Percentiles rank a stretch among this genome's conserved stretches.
Conservation (phyloP, 345 rosid genomes). For the Capsella bursapastoris region DNA sequence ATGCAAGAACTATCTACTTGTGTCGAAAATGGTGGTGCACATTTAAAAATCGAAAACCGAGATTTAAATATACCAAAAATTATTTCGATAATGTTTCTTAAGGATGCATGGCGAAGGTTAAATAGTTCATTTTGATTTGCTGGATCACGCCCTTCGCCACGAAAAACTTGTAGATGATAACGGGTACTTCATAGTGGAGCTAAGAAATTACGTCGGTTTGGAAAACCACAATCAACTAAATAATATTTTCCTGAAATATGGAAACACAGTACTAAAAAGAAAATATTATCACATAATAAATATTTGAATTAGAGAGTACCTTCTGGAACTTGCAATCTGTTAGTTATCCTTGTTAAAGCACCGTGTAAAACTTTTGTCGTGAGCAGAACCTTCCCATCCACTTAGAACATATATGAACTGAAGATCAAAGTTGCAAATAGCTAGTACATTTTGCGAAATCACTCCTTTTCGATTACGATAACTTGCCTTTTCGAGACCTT, state of each 20-base stretch:
- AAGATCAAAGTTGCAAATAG: background rate
- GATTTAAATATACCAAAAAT: background rate
- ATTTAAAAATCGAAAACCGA: no score
- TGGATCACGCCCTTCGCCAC: background rate
- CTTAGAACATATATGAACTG: background rate
- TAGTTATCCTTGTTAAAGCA: background rate
- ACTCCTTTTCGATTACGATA: background rate
- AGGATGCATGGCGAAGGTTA: conserved; percentile 1
- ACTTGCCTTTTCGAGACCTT: background rate
- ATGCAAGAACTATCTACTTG: no score
- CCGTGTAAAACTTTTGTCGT: background rate
- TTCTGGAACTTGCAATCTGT: background rate
- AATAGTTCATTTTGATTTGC: background rate
- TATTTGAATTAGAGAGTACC: background rate
- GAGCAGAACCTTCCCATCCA: background rate
- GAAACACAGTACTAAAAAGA: background rate
- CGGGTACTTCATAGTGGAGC: background rate
- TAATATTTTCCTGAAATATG: background rate
- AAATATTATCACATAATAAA: background rate
- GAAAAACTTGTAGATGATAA: background rate
- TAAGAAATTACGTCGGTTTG: conserved; percentile 1
- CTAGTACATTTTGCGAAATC: background rate
- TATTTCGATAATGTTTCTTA: background rate
- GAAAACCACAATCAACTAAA: conserved; percentile 1
- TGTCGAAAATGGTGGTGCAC: no score